Evolutionary conservation across 169 alveolate genomes (phyloP), one percentile per base, ranked within the genome.

Genomic region (Cryptosporidium parvum): DNA sequence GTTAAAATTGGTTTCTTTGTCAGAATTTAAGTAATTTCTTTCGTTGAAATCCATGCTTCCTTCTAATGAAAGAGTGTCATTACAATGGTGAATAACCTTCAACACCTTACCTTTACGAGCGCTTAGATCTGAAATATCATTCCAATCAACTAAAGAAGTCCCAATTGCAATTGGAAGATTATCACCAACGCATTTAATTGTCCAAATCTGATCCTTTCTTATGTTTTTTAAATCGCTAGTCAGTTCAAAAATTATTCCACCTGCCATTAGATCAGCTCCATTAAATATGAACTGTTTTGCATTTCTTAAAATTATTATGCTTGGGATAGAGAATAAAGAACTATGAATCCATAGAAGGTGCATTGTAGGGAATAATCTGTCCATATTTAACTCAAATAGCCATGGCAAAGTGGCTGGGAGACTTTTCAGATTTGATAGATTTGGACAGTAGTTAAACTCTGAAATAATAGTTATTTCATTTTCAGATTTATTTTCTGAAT

Each of bases 221-320:
- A 80, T 59, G 33, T 7, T 44, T 80, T 33, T 31, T n/a, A 80
- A 29, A 3, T 59, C 51, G 33, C 4, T 62, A 8, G 68, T 44
- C 0, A n/a, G 16, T 16, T 80, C 45, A 45, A 80, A 42, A 14
- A 80, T 42, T 12, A 80, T 31, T 1, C 89, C 89, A 10, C 89
- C 62, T 9, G 52, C 75, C 89, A 80, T 80, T 61, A 80, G 29
- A 62, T 80, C 89, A 23, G 89, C 89, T 9, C 89, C 89, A 65
- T 80, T 80, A 21, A 80, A 80, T 9, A 80, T 80, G 48, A 31
- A 80, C 23, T 35, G 26, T 59, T 65, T 80, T 59, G 70, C 75
- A 80, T 65, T 42, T 21, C 42, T 67, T 39, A 51, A 51, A 23
- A 80, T 58, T 16, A 62, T 29, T 5, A 80, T 10, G 29, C 59